These are phyloP conservation scores for Mycena metata DNA, from an alignment of 768 basidiomycete species.

Conservation along the genomic window DNA sequence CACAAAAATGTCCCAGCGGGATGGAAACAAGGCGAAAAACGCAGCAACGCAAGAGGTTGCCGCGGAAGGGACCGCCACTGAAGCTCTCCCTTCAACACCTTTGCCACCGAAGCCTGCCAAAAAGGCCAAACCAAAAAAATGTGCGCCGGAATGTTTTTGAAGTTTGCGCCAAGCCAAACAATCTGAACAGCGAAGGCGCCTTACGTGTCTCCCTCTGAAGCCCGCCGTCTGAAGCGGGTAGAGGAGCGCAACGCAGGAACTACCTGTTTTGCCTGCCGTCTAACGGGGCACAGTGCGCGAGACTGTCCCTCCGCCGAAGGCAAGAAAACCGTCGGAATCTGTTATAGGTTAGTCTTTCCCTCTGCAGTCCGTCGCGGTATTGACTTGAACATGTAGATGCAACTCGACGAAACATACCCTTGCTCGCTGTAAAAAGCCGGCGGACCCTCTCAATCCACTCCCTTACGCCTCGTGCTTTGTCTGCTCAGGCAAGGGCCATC, in stretches of 20 bases:
- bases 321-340: conserved; percentile 64
- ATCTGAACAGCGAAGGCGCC: conserved; percentile 36
- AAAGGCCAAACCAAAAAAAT: conserved; percentile 25
- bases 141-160: conserved; percentile 13
- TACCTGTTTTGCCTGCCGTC: conserved; percentile 89
- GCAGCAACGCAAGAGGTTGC: conserved; percentile 4
- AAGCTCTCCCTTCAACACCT: conserved; percentile 24
- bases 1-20: conserved; percentile 60
- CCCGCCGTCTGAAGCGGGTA: conserved; percentile 74
- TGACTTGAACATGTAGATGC: conserved; percentile 65
- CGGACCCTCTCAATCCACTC: conserved; percentile 73
- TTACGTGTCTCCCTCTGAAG: conserved; percentile 60
- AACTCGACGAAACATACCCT: conserved; percentile 85
- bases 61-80: conserved; percentile 37
- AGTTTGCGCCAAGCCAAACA: conserved; percentile 30
- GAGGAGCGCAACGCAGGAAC: conserved; percentile 68
- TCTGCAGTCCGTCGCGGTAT: background rate
- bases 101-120: conserved; percentile 5
- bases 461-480: conserved; percentile 96
- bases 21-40: conserved; percentile 47
- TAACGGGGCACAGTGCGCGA: conserved; percentile 85
- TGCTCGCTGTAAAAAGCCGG: conserved; percentile 79
- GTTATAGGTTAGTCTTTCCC: conserved; percentile 71
- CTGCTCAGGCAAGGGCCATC: conserved; percentile 86
- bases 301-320: conserved; percentile 73